Evolutionary conservation across 257 asterid species (phyloP).

Genomic region (Solanum chaucha): DNA sequence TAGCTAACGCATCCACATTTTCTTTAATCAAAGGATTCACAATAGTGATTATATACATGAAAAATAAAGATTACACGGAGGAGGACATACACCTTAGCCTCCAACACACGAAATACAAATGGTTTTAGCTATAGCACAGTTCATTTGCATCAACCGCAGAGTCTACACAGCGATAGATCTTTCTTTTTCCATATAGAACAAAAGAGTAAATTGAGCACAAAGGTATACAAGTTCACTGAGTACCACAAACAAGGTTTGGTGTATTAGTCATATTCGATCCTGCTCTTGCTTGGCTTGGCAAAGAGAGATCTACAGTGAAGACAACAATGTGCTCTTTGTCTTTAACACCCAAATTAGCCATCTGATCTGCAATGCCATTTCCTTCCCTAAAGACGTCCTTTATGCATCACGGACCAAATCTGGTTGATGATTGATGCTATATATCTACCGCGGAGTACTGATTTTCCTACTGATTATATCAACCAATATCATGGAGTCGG

Average conservation of each 20-base stretch:
- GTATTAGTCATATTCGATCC: background rate
- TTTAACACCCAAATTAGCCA: background rate
- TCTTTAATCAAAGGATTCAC: background rate
- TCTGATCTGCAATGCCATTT: background rate
- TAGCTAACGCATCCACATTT: background rate
- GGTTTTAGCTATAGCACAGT: background rate
- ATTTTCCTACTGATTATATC: background rate
- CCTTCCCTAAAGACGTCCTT: background rate
- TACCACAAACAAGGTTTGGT: background rate
- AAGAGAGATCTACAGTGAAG: background rate
- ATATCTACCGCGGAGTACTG: background rate
- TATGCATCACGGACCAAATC: background rate
- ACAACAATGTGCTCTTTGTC: background rate
- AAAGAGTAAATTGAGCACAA: background rate
- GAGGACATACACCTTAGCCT: background rate
- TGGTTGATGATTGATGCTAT: background rate
- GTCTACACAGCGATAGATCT: background rate
- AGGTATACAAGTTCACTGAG: background rate
- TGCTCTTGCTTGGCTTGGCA: background rate
- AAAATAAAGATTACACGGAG: background rate
- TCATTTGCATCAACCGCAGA: background rate
- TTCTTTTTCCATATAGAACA: background rate
- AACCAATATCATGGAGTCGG: background rate
- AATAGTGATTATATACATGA: background rate
- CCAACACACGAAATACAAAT: background rate